A percentile compares a stretch with the other conserved stretches of the same genome.
phyloP scores from a whole-genome alignment of 192 early-diverging fungal genomes.

The Phycomyces nitens region DNA sequence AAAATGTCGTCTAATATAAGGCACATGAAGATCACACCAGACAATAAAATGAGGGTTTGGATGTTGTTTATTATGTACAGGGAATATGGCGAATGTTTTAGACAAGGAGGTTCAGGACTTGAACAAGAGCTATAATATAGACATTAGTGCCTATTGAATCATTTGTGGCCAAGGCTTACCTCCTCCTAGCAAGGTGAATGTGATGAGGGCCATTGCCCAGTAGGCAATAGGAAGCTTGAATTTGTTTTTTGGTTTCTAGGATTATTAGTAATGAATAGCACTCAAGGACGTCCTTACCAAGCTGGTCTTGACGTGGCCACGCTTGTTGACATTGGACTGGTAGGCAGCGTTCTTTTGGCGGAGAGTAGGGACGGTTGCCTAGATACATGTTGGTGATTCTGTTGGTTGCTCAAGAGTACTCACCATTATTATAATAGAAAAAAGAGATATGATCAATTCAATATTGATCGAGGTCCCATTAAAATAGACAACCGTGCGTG shows the following conservation, averaged over 20 bases:
- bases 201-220: slow-evolving; percentile 17
- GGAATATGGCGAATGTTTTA: neutral
- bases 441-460: too few relatives aligned
- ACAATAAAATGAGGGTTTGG: neutral
- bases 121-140: neutral
- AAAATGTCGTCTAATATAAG: neutral
- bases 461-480: neutral
- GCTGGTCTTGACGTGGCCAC: slow-evolving; percentile 32
- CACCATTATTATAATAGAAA: too few relatives aligned
- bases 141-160: too few relatives aligned
- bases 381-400: neutral
- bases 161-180: too few relatives aligned
- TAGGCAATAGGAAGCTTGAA: slow-evolving; percentile 17
- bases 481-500: neutral
- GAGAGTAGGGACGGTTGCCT: slow-evolving; percentile 31
- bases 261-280: neutral
- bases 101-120: neutral
- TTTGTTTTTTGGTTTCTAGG: slow-evolving; percentile 22
- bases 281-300: slow-evolving; percentile 19
- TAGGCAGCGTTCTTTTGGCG: slow-evolving; percentile 36
- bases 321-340: slow-evolving; percentile 34
- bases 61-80: neutral
- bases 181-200: slow-evolving; percentile 12
- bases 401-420: neutral
- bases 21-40: neutral